Evolutionary conservation across 2,329 filamentous ascomycete genomes (phyloP).

Genomic region (Phyllosticta citriasiana): DNA sequence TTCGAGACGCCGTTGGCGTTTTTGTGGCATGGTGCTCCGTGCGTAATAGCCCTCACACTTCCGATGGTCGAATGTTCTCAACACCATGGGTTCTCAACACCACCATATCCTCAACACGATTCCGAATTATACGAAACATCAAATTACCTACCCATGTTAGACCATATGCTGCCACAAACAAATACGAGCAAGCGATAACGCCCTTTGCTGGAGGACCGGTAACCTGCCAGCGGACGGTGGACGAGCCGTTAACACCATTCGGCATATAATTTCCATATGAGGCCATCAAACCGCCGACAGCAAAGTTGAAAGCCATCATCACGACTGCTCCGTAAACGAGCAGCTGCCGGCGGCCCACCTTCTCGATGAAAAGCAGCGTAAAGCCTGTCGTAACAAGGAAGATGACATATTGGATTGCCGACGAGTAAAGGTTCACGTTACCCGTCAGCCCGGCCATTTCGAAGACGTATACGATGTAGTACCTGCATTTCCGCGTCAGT

Average conservation of each 20-base stretch:
- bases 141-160: conserved; percentile 26
- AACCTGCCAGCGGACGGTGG: conserved; percentile 15
- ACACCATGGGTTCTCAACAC: too few relatives aligned
- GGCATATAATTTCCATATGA: conserved; percentile 40
- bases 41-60: background rate
- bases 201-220: conserved; percentile 42
- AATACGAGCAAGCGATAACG: conserved; percentile 35
- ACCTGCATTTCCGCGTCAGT: conserved; percentile 20
- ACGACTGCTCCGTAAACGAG: conserved; percentile 47
- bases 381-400: conserved; percentile 52
- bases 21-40: background rate
- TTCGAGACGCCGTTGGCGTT: too few relatives aligned
- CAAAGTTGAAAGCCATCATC: conserved; percentile 52
- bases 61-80: too few relatives aligned
- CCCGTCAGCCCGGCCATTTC: conserved; percentile 36
- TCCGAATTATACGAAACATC: too few relatives aligned
- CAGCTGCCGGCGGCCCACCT: conserved; percentile 46
- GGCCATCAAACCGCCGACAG: conserved; percentile 50
- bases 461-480: conserved; percentile 49
- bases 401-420: conserved; percentile 40
- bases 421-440: conserved; percentile 10
- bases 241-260: conserved; percentile 34
- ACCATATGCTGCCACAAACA: conserved; percentile 36
- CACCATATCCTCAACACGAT: too few relatives aligned
- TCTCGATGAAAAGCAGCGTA: conserved; percentile 51